Evolutionary conservation across 139 green algal genomes (phyloP), one percentile per base, ranked within the genome.

Genomic region (Raphidocelis subcapitata): DNA sequence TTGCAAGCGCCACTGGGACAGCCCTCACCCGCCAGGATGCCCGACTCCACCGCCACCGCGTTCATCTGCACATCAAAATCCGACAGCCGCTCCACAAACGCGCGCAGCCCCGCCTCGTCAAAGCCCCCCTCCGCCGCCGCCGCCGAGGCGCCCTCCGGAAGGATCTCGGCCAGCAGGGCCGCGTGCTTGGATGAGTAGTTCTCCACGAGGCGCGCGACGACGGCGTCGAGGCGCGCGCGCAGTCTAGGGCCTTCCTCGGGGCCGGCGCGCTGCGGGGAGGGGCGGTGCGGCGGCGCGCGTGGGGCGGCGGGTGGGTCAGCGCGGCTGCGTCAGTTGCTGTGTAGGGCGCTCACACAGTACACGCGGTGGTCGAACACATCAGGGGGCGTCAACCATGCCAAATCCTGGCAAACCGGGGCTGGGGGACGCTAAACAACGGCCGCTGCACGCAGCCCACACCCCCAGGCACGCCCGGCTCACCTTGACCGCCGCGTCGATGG

Each of bases 1-100:
- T n/a, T n/a, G n/a, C n/a, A n/a, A n/a, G n/a, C n/a, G n/a, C n/a
- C n/a, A n/a, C n/a, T n/a, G n/a, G n/a, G n/a, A n/a, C n/a, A n/a
- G n/a, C 36, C 18, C 72, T 8, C 68, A 83, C 89, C 86, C 15
- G 63, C 47, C 35, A 95, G 76, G 24, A 91, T 79, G 67, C 86
- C 84, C 5, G 78, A 81, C 5, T 90, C 77, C 15, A 88, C 57
- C 36, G 90, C 87, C 28, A 82, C 69, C 0, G 65, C 51, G 29
- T 94, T 93, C 87, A 94, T 93, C 10, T 67, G 44, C 18, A 75
- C 65, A 72, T 96, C 91, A 83, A 96, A 96, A 32, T 87, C 81
- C 0, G 85, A 89, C 55, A 94, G 67, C 3, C 73, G 37, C 29
- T 86, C 75, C 24, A 92, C 44, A 29, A 77, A 77, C 3, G 3